Evolutionary conservation across 495 filamentous ascomycete genomes (phyloP), one percentile per base, ranked within the genome.

Genomic region (Penicillium chermesinum): DNA sequence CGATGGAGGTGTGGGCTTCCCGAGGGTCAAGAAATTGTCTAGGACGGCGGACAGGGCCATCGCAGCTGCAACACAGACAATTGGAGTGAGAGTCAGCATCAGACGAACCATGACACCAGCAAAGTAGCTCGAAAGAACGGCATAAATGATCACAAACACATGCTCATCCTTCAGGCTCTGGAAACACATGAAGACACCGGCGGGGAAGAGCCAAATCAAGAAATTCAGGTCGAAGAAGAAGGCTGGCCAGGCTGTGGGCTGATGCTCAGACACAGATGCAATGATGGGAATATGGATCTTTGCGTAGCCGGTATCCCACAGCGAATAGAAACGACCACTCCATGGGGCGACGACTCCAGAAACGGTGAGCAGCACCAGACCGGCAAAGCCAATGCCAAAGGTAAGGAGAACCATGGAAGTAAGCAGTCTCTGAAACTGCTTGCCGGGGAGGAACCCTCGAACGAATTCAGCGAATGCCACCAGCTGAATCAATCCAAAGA

Each of bases 261-360:
- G 94, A 77, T 99, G 94, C 67, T 99, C 94, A 7, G 94, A 99
- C 20, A 99, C 94, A 2, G 93, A 97, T 18, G 94, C 94, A 69
- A 99, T 99, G 61, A 99, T 99, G 27, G 94, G 94, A 63, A 99
- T 99, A 57, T 99, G 94, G 50, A 97, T 94, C 73, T 99, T 99
- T 56, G 94, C 94, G 64, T 99, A 99, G 55, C 88, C 89, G 8
- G 94, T 99, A 69, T 99, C 94, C 91, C 91, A 99, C 27, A 99
- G 81, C 0, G 94, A 99, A 72, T 99, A 99, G 77, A 99, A 99
- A 47, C 94, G 93, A 46, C 94, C 94, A 59, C 88, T 89, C 94
- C 94, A 99, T 6, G 94, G 94, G 27, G 94, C 94, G 68, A 99
- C 91, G 48, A 90, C 83, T 30, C 94, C 94, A 3, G 86, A 79